phyloP scores from a whole-genome alignment of 371 early-diverging fungal genomes.

The Conidiobolus incongruus region DNA sequence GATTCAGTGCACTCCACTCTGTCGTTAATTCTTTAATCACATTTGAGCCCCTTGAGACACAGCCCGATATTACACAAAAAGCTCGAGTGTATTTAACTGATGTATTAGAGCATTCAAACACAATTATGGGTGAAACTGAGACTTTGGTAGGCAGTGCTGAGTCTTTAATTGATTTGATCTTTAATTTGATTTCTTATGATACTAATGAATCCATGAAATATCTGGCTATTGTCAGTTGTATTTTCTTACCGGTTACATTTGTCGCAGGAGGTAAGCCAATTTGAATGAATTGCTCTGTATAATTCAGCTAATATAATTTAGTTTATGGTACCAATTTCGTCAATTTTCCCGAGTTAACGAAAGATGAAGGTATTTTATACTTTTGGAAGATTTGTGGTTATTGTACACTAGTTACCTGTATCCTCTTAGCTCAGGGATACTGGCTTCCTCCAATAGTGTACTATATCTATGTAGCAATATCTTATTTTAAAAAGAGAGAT shows the following conservation, averaged over 20 bases:
- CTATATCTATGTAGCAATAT: no score
- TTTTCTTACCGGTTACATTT: conserved; percentile 16
- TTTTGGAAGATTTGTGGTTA: conserved; percentile 15
- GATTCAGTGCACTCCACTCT: conserved; percentile 13
- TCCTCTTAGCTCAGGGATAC: no score
- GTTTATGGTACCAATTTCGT: conserved; percentile 19
- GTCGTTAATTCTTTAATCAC: conserved; percentile 10
- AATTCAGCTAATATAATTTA: neutral
- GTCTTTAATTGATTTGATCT: conserved; percentile 9
- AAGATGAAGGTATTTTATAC: conserved; percentile 8
- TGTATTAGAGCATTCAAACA: conserved; percentile 7
- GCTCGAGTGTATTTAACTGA: conserved; percentile 14
- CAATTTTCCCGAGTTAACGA: conserved; percentile 11
- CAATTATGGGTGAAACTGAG: neutral
- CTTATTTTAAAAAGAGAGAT: no score
- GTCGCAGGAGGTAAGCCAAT: conserved; percentile 15
- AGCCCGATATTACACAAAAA: conserved; percentile 6
- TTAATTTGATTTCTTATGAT: conserved; percentile 15
- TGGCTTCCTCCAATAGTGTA: no score
- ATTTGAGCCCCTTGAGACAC: conserved; percentile 7
- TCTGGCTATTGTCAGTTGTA: conserved; percentile 11
- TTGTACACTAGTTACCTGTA: no score
- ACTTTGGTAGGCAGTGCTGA: neutral
- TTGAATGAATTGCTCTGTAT: no score
- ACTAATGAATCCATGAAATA: conserved; percentile 17